These are phyloP conservation scores for Rhodotorula toruloides DNA, from an alignment of 768 basidiomycete species.

Conservation along the genomic window DNA sequence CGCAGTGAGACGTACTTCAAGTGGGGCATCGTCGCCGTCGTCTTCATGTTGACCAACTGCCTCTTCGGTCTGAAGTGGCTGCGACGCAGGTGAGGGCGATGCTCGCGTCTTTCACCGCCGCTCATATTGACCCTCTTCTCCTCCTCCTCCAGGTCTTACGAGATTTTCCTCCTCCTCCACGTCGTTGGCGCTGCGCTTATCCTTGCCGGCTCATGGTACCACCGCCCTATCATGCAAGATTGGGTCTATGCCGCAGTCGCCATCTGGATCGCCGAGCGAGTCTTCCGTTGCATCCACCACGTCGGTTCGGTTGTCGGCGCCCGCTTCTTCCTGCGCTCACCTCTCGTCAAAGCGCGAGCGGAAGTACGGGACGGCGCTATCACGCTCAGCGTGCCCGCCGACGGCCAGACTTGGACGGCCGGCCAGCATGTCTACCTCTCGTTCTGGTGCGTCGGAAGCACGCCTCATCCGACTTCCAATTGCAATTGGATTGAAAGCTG, in stretches of 20 bases:
- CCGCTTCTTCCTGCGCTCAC: slow-evolving; percentile 16
- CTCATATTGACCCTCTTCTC: not conserved
- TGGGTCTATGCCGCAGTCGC: slow-evolving; percentile 23
- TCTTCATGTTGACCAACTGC: slow-evolving; percentile 22
- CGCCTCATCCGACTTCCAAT: not conserved
- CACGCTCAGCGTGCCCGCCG: slow-evolving; percentile 24
- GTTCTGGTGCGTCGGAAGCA: slow-evolving; percentile 28
- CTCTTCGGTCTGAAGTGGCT: slow-evolving; percentile 18
- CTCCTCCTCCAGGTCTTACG: not conserved
- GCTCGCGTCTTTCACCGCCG: not conserved
- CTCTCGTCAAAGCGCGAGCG: slow-evolving; percentile 18
- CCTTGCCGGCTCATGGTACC: slow-evolving; percentile 36
- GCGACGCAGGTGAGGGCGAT: slow-evolving; percentile 1
- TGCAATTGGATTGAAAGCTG: too few species aligned
- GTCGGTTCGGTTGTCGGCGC: slow-evolving; percentile 8
- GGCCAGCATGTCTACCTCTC: slow-evolving; percentile 33
- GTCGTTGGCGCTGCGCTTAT: slow-evolving; percentile 26
- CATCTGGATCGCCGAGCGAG: slow-evolving; percentile 32
- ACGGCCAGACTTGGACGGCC: slow-evolving; percentile 2
- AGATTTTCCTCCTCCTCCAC: slow-evolving; percentile 33
- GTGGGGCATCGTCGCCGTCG: slow-evolving; percentile 24
- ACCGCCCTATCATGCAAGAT: slow-evolving; percentile 8
- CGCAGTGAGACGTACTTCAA: slow-evolving; percentile 21
- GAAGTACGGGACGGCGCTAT: slow-evolving; percentile 25
- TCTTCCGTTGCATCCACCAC: slow-evolving; percentile 10